Evolutionary conservation across 768 basidiomycete genomes (phyloP).

Genomic region (Rhizopogon rudus): DNA sequence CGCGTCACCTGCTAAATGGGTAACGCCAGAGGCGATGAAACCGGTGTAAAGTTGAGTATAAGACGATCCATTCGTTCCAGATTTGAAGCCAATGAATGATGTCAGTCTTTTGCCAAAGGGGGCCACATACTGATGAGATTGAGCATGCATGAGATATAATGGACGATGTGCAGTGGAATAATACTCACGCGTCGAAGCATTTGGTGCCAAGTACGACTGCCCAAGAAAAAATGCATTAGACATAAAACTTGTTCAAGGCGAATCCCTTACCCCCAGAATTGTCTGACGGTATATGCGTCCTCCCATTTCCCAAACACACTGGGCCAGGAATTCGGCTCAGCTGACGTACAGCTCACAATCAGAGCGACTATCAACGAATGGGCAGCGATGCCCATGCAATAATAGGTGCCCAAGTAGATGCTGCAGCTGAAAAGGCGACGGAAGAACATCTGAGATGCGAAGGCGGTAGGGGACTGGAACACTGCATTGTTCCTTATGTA

Average conservation of each 20-base stretch:
- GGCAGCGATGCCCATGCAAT: neutral
- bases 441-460: constrained; percentile 1
- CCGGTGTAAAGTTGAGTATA: constrained; percentile 31
- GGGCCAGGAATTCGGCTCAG: constrained; percentile 35
- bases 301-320: constrained; percentile 26
- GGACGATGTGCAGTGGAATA: neutral
- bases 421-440: neutral
- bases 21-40: constrained; percentile 31
- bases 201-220: constrained; percentile 36
- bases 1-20: constrained; percentile 29
- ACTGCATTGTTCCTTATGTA: constrained; percentile 7
- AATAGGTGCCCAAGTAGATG: neutral
- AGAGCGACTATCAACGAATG: constrained; percentile 1
- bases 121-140: constrained; percentile 21
- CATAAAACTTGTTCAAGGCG: neutral
- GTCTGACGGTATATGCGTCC: constrained; percentile 34
- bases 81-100: constrained; percentile 17
- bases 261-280: constrained; percentile 36
- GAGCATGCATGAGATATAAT: neutral
- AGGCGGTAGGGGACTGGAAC: constrained; percentile 1
- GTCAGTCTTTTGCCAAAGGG: constrained; percentile 23
- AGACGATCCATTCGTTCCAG: constrained; percentile 21
- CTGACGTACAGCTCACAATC: constrained; percentile 9
- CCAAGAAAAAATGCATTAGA: neutral
- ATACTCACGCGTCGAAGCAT: constrained; percentile 28